Base-by-base conservation (phyloP, 1,139 yeast species). In the Yamadazyma taylorii region DNA sequence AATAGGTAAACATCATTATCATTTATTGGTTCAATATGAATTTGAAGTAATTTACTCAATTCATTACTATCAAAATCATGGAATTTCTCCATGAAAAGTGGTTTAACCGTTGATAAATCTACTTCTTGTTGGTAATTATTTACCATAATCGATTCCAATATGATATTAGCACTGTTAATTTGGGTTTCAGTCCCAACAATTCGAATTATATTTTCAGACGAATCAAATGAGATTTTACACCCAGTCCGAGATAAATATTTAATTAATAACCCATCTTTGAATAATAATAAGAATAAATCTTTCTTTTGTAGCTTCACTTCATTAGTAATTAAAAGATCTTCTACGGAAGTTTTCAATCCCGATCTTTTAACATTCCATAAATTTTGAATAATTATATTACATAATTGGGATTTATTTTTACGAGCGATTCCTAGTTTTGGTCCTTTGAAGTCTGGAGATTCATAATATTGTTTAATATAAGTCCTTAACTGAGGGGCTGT, bases 191-290 rank as follows among this genome's bases (percentile, higher is more conserved):
- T 63, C 2, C 74, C 74, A 13, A 45, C 37, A 27, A 65, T 55
- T 13, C 36, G 43, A 11, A 63, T 51, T 4, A 17, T 32, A 22
- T 51, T 51, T 13, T 48, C 38, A 3, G 42, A 37, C 2, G 57
- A 42, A 27, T 56, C 57, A 30, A 79, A 65, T 5, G 69, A 60
- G 33, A 81, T 62, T 40, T 67, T 66, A 10, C 81, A 82, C 0
- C 85, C 87, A 8, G 76, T 63, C 37, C 78, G 63, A 4, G 79
- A 63, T 65, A 81, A 67, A 35, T 72, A 65, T 33, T 74, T 69
- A 27, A 77, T 60, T 25, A 77, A 52, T 21, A 58, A 56, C 4
- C 80, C 82, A 33, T 67, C 66, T 34, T 69, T 61, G 35, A 77
- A 66, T 8, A 76, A 53, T n/a, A 79, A 48, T 17, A 79, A 55